Percentiles rank a stretch among this genome's conserved stretches.
phyloP scores from a whole-genome alignment of 345 rosid genomes.

The Luvunga scandens region DNA sequence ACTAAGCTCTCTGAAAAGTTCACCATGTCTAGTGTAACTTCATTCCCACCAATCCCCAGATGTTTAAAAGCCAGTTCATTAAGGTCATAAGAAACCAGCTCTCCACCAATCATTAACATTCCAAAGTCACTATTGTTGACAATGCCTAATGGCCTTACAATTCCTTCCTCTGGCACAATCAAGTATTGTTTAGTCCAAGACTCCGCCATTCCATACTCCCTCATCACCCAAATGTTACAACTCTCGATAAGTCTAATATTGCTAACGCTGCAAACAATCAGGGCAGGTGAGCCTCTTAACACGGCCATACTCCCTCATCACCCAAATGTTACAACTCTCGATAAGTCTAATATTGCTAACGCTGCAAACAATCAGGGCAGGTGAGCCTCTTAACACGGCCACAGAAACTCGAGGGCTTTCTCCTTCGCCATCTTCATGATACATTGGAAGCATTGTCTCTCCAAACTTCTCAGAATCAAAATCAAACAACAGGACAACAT shows the following conservation, averaged over 20 bases:
- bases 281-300: neutral
- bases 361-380: neutral
- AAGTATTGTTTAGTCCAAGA: slow-evolving; percentile 5
- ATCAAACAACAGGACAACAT: neutral
- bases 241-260: neutral
- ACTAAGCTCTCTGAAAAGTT: neutral
- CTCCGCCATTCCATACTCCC: neutral
- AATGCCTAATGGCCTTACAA: neutral
- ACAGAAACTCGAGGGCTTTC: neutral
- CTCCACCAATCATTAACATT: neutral
- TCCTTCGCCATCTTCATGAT: neutral
- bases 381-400: neutral
- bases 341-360: too few species aligned
- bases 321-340: neutral
- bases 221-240: slow-evolving; percentile 3
- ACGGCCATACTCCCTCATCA: neutral
- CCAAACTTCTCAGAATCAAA: neutral
- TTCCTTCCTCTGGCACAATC: neutral
- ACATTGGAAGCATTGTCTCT: neutral
- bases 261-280: neutral
- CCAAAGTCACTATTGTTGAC: neutral
- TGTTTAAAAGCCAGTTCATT: neutral
- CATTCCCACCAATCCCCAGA: neutral
- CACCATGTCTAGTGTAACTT: neutral
- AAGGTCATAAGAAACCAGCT: neutral